Evolutionary conservation across 768 basidiomycete genomes (phyloP).

Genomic region (Tylopilus plumbeoviolaceoides): DNA sequence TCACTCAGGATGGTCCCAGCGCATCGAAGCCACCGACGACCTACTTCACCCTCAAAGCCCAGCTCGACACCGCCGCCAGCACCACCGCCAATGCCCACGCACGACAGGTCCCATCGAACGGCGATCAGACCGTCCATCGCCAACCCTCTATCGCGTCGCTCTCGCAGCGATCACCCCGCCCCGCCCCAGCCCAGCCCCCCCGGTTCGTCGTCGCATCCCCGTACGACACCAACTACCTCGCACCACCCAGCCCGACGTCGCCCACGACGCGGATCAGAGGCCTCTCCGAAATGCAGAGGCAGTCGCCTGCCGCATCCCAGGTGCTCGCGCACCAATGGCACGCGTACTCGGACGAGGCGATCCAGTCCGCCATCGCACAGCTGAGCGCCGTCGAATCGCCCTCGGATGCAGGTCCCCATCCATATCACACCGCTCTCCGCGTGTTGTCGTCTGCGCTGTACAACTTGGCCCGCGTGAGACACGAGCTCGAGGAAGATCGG

Average conservation of each 20-base stretch:
- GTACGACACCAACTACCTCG: slow-evolving; percentile 29
- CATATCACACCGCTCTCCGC: slow-evolving; percentile 66
- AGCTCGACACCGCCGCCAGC: slow-evolving; percentile 40
- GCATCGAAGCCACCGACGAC: slow-evolving; percentile 36
- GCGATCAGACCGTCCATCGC: slow-evolving; percentile 17
- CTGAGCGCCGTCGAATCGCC: slow-evolving; percentile 44
- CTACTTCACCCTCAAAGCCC: slow-evolving; percentile 62
- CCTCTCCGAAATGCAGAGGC: slow-evolving; percentile 3
- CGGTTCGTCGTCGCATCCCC: slow-evolving; percentile 43
- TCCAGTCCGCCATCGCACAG: slow-evolving; percentile 57
- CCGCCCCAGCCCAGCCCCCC: too few relatives aligned
- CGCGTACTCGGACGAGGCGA: slow-evolving; percentile 69
- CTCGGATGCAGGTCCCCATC: slow-evolving; percentile 43
- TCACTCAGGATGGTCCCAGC: slow-evolving; percentile 26
- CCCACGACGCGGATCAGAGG: slow-evolving; percentile 13
- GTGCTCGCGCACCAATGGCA: slow-evolving; percentile 75
- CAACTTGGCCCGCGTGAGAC: slow-evolving; percentile 49
- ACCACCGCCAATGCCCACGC: neutral
- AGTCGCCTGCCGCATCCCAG: slow-evolving; percentile 35
- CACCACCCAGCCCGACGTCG: slow-evolving; percentile 33
- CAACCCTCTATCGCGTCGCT: slow-evolving; percentile 36
- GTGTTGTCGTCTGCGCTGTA: slow-evolving; percentile 65
- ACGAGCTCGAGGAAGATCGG: slow-evolving; percentile 63
- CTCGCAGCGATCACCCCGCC: slow-evolving; percentile 35
- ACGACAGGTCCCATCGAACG: slow-evolving; percentile 19